Evolutionary conservation across 768 basidiomycete species (phyloP).

Genomic region (Termitomyces sp.): DNA sequence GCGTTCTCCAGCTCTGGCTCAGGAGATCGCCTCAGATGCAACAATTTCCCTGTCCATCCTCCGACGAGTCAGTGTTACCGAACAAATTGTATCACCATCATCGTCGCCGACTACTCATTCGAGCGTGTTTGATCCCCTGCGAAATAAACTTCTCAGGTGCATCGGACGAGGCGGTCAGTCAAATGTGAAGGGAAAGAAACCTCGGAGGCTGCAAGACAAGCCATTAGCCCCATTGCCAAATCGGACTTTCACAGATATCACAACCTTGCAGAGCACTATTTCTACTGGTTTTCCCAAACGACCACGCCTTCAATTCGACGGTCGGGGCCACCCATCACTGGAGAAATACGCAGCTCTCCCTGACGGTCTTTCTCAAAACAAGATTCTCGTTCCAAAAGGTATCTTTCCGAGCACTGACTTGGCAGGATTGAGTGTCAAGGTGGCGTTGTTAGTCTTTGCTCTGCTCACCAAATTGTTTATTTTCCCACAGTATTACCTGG

Average conservation of each 20-base stretch:
- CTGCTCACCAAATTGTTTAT: slow-evolving; percentile 5
- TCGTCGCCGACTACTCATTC: slow-evolving; percentile 28
- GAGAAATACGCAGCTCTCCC: slow-evolving; percentile 47
- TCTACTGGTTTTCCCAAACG: slow-evolving; percentile 70
- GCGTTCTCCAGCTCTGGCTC: slow-evolving; percentile 45
- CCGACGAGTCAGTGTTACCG: slow-evolving; percentile 52
- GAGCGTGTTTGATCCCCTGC: slow-evolving; percentile 21
- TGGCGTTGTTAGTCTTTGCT: slow-evolving; percentile 23
- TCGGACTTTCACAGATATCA: slow-evolving; percentile 35
- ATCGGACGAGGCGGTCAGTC: slow-evolving; percentile 24
- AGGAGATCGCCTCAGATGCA: slow-evolving; percentile 66
- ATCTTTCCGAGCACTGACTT: slow-evolving; percentile 66
- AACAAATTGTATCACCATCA: slow-evolving; percentile 22
- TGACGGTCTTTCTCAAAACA: slow-evolving; percentile 63
- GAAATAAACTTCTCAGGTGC: slow-evolving; percentile 27
- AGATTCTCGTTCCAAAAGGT: slow-evolving; percentile 46
- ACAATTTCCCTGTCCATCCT: slow-evolving; percentile 64
- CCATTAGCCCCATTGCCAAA: slow-evolving; percentile 37
- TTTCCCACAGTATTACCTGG: slow-evolving; percentile 58
- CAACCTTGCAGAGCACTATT: slow-evolving; percentile 44
- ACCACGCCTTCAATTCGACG: slow-evolving; percentile 39
- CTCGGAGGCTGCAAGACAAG: slow-evolving; percentile 28
- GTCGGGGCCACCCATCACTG: slow-evolving; percentile 37
- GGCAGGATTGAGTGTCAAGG: slow-evolving; percentile 64
- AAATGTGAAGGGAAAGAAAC: slow-evolving; percentile 18